phyloP scores from a whole-genome alignment of 305 asterid genomes.

The Stenogyne calaminthoides region DNA sequence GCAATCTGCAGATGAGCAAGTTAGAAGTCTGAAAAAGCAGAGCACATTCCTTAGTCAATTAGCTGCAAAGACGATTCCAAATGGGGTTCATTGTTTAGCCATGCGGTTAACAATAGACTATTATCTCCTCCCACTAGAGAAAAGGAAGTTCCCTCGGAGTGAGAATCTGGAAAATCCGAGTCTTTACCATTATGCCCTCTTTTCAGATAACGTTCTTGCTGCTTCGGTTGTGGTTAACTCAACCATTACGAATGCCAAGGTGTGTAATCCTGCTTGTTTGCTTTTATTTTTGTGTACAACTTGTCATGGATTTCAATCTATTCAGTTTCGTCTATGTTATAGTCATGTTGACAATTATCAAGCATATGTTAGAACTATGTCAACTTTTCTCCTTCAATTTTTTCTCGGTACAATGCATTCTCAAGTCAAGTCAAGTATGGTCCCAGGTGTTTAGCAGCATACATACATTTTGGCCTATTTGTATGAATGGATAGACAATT shows the following conservation, averaged over 20 bases:
- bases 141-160: slow-evolving; percentile 78
- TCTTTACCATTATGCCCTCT: slow-evolving; percentile 94
- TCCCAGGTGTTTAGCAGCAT: not conserved
- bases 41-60: slow-evolving; percentile 97
- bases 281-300: slow-evolving; percentile 10
- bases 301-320: slow-evolving; percentile 23
- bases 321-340: slow-evolving; percentile 5
- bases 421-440: slow-evolving; percentile 11
- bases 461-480: slow-evolving; percentile 16
- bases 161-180: slow-evolving; percentile 90
- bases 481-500: not conserved
- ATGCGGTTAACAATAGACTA: slow-evolving; percentile 94
- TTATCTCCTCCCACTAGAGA: slow-evolving; percentile 83
- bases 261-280: slow-evolving; percentile 32
- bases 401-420: slow-evolving; percentile 12
- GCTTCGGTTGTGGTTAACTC: slow-evolving; percentile 99
- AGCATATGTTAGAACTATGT: slow-evolving; percentile 3
- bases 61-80: slow-evolving; percentile 98
- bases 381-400: slow-evolving; percentile 12
- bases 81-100: slow-evolving; percentile 93
- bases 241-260: slow-evolving; percentile 87
- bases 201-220: slow-evolving; percentile 98
- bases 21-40: slow-evolving; percentile 95
- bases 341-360: not conserved
- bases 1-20: slow-evolving; percentile 99